Conservation (phyloP, 345 rosid genomes). For the Citrus inodora region DNA sequence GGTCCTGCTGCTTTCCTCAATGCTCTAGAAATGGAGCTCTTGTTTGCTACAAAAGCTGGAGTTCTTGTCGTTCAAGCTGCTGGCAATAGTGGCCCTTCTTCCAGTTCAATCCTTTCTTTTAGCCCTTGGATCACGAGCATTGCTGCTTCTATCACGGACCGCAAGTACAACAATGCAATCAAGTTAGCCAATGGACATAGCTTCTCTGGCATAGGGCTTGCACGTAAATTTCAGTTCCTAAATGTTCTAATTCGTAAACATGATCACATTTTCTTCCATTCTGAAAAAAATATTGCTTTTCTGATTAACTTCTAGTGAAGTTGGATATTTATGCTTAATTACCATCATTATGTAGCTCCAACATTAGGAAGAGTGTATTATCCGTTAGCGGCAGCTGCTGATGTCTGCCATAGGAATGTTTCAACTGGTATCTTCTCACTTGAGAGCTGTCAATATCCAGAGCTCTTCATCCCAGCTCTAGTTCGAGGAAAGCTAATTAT, state of each 20-base stretch:
- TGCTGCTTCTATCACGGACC: conserved; percentile 46
- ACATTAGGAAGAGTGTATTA: conserved; percentile 27
- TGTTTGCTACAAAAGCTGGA: conserved; percentile 46
- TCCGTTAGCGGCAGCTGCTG: conserved; percentile 42
- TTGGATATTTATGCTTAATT: neutral
- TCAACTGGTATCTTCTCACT: conserved; percentile 19
- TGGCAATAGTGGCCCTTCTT: conserved; percentile 46
- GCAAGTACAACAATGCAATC: conserved; percentile 34
- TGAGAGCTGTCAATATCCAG: conserved; percentile 42
- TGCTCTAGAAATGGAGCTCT: conserved; percentile 41
- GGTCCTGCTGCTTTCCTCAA: conserved; percentile 45
- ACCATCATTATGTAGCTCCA: conserved; percentile 33
- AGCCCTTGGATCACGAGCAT: conserved; percentile 52
- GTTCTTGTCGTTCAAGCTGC: conserved; percentile 51
- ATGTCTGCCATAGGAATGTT: conserved; percentile 32
- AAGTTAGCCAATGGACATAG: conserved; percentile 34
- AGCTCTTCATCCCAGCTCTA: conserved; percentile 27
- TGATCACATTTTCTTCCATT: neutral
- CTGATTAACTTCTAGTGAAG: neutral
- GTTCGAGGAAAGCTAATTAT: conserved; percentile 36
- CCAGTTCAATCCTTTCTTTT: conserved; percentile 47
- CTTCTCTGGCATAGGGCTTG: conserved; percentile 39
- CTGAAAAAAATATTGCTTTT: neutral
- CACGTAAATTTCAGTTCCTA: conserved; percentile 26
- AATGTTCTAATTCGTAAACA: neutral